Conservation (phyloP, 1,139 yeast species). For the Candida tunisiensis region DNA sequence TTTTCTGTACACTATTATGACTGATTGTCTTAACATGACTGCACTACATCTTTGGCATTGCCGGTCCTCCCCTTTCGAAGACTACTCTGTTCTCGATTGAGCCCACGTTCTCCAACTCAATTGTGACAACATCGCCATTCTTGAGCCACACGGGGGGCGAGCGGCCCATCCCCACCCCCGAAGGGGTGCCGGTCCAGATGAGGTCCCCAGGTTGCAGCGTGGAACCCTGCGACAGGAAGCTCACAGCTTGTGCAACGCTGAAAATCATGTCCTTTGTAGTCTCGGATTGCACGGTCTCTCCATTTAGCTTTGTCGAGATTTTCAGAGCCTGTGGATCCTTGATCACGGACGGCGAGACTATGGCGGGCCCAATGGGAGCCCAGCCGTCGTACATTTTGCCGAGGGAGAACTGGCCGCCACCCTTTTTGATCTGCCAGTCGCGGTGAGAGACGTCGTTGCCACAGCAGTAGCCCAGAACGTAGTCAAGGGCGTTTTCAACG, state of each 20-base stretch:
- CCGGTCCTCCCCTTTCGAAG: slow-evolving; percentile 9
- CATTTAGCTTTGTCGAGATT: slow-evolving; percentile 26
- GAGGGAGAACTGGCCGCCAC: slow-evolving; percentile 34
- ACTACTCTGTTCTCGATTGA: slow-evolving; percentile 24
- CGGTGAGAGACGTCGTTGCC: slow-evolving; percentile 42
- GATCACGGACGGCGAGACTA: slow-evolving; percentile 22
- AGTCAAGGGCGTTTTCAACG: slow-evolving; percentile 26
- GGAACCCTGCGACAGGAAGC: slow-evolving; percentile 34
- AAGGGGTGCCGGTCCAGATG: slow-evolving; percentile 37
- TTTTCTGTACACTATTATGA: neutral
- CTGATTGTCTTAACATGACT: neutral
- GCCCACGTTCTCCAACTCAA: slow-evolving; percentile 28
- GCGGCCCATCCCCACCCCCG: slow-evolving; percentile 35
- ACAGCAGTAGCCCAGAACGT: slow-evolving; percentile 33
- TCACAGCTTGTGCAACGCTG: slow-evolving; percentile 26
- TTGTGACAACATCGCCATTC: slow-evolving; percentile 29
- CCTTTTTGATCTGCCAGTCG: slow-evolving; percentile 29
- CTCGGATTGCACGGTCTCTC: slow-evolving; percentile 27
- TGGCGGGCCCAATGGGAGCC: slow-evolving; percentile 37
- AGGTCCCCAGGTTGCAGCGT: slow-evolving; percentile 33
- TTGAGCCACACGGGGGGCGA: slow-evolving; percentile 25
- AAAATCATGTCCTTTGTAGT: slow-evolving; percentile 33
- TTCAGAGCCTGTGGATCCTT: slow-evolving; percentile 18
- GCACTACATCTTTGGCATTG: slow-evolving; percentile 1
- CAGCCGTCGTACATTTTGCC: slow-evolving; percentile 40